Evolutionary conservation across 2,329 filamentous ascomycete genomes (phyloP), one percentile per base, ranked within the genome.

Genomic region (Stachybotrys echinatus): DNA sequence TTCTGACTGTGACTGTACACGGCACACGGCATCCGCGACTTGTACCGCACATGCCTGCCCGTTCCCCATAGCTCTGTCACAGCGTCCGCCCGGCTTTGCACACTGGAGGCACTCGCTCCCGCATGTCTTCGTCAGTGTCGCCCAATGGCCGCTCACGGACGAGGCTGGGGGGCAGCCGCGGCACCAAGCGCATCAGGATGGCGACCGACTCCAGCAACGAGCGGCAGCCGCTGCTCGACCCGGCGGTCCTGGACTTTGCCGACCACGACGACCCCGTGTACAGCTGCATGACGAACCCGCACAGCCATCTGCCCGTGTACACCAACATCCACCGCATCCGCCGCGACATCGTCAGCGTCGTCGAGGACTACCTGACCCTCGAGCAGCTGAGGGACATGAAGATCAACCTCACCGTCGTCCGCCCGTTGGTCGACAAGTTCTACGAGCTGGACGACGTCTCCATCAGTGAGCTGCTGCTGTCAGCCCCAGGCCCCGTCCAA

Each of bases 401-500:
- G 51, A 90, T 94, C 75, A 94, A 94, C 63, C 80, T 89, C 47
- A 79, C 86, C 2, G 85, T 94, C 42, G 84, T 94, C 19, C 81
- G 89, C 51, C 89, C 89, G 1, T 71, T 94, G 22, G 88, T 94
- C n/a, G 88, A 94, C 64, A 87, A 89, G 63, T 78, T 92, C 8
- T 94, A 90, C 63, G 84, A 88, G 59, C 77, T 85, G 51, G 79
- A 89, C 52, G 89, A 94, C 70, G 84, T 92, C 38, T 92, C 88
- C 1, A 84, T 92, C 49, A 79, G 84, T 86, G 69, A 55, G 75
- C 31, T 18, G 10, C 6, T 40, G n/a, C 7, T 17, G 18, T 48
- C 39, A 40, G 10, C 27, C 34, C 17, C 5, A 22, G 8, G 12
- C 17, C 8, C 19, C 17, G 22, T 5, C 6, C 5, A 17, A 18